phyloP scores from a whole-genome alignment of 345 rosid genomes.

The Sonneratia alba region DNA sequence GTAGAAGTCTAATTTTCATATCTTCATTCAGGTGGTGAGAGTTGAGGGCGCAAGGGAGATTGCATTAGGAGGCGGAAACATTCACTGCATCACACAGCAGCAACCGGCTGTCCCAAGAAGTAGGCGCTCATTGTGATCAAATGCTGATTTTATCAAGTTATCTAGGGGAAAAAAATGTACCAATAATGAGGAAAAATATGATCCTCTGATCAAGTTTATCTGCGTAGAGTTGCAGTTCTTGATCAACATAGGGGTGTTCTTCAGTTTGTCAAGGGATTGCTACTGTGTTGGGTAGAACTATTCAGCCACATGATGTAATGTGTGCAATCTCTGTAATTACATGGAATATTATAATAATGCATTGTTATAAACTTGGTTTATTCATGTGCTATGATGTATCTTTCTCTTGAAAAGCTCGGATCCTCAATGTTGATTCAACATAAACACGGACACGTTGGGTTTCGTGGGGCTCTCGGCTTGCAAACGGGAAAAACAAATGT shows the following conservation, averaged over 20 bases:
- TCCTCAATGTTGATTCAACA: no score
- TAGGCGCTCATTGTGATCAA: neutral
- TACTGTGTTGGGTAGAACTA: neutral
- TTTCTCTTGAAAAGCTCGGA: no score
- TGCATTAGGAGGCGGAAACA: constrained; percentile 79
- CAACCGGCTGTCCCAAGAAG: constrained; percentile 42
- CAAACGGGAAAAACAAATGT: no score
- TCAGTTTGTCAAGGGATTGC: neutral
- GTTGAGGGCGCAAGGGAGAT: constrained; percentile 84
- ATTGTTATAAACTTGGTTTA: no score
- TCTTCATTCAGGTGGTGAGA: constrained; percentile 45
- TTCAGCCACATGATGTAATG: neutral
- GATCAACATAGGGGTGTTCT: neutral
- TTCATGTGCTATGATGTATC: no score
- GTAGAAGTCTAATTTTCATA: neutral
- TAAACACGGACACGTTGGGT: no score
- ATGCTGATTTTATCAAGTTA: neutral
- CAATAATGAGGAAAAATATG: neutral
- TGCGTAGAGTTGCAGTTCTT: neutral
- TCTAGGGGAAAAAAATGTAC: neutral
- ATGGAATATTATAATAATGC: neutral
- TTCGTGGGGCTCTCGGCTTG: no score
- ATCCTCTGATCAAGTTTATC: neutral
- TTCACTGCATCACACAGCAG: constrained; percentile 93
- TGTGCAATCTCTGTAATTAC: neutral